Conservation (phyloP, 2,329 filamentous ascomycete genomes). For the Neophaeococcomyces mojaviensis region DNA sequence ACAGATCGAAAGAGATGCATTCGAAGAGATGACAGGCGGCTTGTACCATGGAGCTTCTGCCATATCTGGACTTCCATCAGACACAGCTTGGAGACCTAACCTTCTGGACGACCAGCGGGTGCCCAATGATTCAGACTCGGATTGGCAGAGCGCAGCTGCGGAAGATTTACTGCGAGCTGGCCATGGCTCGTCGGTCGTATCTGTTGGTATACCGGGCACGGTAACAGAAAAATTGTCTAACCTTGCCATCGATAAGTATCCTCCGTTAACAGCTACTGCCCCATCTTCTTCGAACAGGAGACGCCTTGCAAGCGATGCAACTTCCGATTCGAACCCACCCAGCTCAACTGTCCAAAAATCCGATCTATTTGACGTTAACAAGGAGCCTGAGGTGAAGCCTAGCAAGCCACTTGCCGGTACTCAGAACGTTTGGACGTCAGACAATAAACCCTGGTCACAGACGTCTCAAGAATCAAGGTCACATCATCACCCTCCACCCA, state of each 20-base stretch:
- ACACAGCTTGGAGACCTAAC: neutral
- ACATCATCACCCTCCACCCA: neutral
- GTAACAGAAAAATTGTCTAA: neutral
- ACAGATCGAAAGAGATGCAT: constrained; percentile 34
- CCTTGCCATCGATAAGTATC: constrained; percentile 5
- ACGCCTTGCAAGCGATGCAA: neutral
- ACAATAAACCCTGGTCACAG: neutral
- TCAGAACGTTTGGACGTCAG: neutral
- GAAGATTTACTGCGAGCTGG: neutral
- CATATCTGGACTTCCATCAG: constrained; percentile 1
- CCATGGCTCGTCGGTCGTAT: neutral
- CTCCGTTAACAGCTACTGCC: neutral
- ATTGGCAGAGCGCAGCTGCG: neutral
- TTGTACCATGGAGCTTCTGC: neutral
- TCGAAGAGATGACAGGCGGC: constrained; percentile 2
- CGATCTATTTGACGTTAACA: neutral
- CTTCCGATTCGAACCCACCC: neutral
- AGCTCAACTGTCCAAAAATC: neutral
- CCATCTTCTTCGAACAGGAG: neutral
- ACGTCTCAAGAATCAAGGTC: too few species aligned
- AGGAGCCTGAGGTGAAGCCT: neutral
- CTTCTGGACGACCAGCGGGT: constrained; percentile 11
- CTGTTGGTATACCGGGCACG: neutral
- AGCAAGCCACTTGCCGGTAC: neutral
- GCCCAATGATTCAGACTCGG: neutral